A percentile compares a stretch with the other conserved stretches of the same genome.
phyloP scores from a whole-genome alignment of 768 basidiomycete species.

The Gymnopilus junonius region DNA sequence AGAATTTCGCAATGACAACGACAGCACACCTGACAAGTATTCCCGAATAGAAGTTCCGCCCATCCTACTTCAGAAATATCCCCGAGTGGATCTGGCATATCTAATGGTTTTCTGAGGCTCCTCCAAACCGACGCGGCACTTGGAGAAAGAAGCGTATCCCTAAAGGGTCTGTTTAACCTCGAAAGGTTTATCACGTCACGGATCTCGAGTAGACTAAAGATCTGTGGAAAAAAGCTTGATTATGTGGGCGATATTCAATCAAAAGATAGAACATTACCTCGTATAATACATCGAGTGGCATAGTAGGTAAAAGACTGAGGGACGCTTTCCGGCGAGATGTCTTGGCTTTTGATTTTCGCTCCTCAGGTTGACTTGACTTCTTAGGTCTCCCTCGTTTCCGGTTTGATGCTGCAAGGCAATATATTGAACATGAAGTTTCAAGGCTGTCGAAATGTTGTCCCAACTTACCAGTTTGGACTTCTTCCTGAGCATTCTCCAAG shows the following conservation, averaged over 20 bases:
- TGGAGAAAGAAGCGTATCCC: conserved; percentile 20
- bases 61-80: conserved; percentile 31
- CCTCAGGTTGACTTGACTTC: neutral
- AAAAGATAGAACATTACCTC: conserved; percentile 15
- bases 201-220: conserved; percentile 26
- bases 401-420: too few relatives aligned
- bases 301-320: conserved; percentile 21
- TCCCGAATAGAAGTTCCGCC: conserved; percentile 30
- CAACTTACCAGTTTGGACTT: neutral
- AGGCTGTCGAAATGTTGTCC: neutral
- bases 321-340: neutral
- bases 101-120: conserved; percentile 14
- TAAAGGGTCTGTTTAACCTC: conserved; percentile 25
- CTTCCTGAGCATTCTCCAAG: neutral
- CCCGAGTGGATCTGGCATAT: conserved; percentile 24
- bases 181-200: conserved; percentile 30
- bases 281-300: conserved; percentile 34
- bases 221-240: conserved; percentile 7
- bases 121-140: conserved; percentile 30
- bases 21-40: conserved; percentile 27
- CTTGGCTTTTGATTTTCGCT: neutral
- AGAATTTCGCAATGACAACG: neutral
- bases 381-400: neutral
- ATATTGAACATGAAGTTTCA: neutral
- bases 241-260: neutral